phyloP scores from a whole-genome alignment of 2,329 filamentous ascomycete genomes.

The Aspergillus cejpii region DNA sequence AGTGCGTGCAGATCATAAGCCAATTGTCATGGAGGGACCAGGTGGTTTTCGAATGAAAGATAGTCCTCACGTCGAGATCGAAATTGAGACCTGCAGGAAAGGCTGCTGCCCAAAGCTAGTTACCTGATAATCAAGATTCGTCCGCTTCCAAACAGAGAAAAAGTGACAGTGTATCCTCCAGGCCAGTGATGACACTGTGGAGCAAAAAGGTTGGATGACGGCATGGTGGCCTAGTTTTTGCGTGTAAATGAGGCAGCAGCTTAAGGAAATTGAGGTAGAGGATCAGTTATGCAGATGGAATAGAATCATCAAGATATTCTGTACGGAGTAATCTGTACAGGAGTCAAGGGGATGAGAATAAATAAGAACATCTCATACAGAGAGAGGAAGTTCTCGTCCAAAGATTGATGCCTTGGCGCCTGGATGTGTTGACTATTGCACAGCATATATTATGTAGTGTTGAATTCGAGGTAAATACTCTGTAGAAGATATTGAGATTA shows the following conservation, averaged over 20 bases:
- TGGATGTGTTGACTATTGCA: too few species aligned
- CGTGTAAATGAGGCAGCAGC: background rate
- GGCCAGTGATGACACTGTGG: background rate
- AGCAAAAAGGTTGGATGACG: constrained; percentile 5
- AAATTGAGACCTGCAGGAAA: constrained; percentile 10
- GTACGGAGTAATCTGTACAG: too few species aligned
- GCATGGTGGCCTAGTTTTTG: constrained; percentile 2
- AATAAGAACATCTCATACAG: too few species aligned
- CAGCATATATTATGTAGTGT: too few species aligned
- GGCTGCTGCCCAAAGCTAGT: constrained; percentile 17
- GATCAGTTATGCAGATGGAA: too few species aligned
- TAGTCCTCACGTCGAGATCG: constrained; percentile 2
- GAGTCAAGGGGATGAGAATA: too few species aligned
- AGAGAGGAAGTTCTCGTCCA: too few species aligned
- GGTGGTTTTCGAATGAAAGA: background rate
- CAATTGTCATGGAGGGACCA: background rate
- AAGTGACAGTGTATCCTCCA: background rate
- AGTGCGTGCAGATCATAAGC: background rate
- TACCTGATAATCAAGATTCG: constrained; percentile 4
- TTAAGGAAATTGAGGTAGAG: too few species aligned
- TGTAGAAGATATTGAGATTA: too few species aligned
- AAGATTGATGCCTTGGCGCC: too few species aligned
- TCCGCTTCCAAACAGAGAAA: background rate
- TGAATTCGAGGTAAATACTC: too few species aligned
- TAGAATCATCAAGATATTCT: too few species aligned